These are phyloP conservation scores for Clonostachys rhizophaga DNA, from an alignment of 2,329 filamentous ascomycete genomes.

Conservation along the genomic window DNA sequence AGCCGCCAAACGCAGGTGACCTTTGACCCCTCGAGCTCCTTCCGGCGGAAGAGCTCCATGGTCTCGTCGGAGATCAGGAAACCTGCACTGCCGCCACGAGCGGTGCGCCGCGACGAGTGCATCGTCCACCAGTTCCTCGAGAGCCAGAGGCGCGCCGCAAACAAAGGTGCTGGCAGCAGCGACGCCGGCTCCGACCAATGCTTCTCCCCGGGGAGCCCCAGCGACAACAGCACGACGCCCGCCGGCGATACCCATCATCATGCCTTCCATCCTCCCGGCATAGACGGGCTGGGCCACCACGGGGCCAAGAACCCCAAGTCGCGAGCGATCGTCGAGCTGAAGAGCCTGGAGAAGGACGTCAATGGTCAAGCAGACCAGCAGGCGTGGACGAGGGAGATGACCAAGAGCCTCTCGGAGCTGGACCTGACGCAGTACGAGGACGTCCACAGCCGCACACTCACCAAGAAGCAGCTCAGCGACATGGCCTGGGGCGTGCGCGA, in stretches of 20 bases:
- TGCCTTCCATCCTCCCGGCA: neutral
- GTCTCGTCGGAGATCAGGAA: conserved; percentile 41
- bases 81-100: conserved; percentile 17
- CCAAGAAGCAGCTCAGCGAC: conserved; percentile 90
- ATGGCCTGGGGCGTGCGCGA: conserved; percentile 97
- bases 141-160: conserved; percentile 34
- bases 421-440: conserved; percentile 26
- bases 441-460: conserved; percentile 69
- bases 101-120: conserved; percentile 45
- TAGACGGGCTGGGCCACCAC: conserved; percentile 6
- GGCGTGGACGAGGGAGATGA: conserved; percentile 46
- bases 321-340: conserved; percentile 27
- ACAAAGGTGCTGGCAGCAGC: conserved; percentile 11
- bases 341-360: conserved; percentile 32
- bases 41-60: conserved; percentile 63
- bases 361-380: conserved; percentile 52
- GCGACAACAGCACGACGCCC: neutral
- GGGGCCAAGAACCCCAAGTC: conserved; percentile 10
- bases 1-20: conserved; percentile 41
- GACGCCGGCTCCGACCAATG: conserved; percentile 17
- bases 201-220: conserved; percentile 8
- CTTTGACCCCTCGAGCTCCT: conserved; percentile 56
- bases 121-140: conserved; percentile 63
- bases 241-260: no score
- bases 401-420: conserved; percentile 31